Conservation (phyloP, 2,329 filamentous ascomycete species). For the Pseudohalonectria lignicola region DNA sequence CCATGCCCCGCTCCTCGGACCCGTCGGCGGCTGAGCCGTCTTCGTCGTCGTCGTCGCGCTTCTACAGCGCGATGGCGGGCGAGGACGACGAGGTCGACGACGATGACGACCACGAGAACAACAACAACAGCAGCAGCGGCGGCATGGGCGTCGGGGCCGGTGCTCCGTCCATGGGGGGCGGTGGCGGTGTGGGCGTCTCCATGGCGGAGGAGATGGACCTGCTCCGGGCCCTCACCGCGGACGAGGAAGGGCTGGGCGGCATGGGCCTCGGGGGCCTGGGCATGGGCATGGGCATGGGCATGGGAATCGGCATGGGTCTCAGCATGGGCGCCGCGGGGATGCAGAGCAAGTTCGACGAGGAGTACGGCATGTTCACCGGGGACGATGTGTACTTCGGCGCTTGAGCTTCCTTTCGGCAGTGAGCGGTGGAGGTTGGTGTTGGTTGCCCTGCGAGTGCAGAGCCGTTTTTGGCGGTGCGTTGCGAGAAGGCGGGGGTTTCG, state of each 20-base stretch:
- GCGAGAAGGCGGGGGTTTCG: too few species aligned
- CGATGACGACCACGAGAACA: background rate
- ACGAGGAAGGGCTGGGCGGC: conserved; percentile 13
- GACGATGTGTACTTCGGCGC: conserved; percentile 40
- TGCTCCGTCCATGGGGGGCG: conserved; percentile 17
- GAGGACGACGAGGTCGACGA: conserved; percentile 12
- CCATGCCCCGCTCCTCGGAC: too few species aligned
- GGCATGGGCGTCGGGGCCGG: conserved; percentile 7
- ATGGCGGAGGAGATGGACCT: conserved; percentile 29
- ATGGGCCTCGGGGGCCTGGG: background rate
- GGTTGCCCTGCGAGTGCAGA: too few species aligned
- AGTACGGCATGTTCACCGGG: conserved; percentile 39
- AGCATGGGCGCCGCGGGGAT: conserved; percentile 29
- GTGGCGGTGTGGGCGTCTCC: conserved; percentile 10
- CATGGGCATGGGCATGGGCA: conserved; percentile 1
- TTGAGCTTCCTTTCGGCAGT: background rate
- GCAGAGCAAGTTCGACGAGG: conserved; percentile 43
- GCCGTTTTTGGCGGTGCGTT: too few species aligned
- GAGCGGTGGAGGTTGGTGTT: background rate
- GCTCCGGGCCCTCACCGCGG: conserved; percentile 29
- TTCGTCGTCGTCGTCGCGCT: conserved; percentile 12
- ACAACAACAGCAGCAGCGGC: too few species aligned
- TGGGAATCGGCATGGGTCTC: conserved; percentile 23
- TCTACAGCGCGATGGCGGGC: conserved; percentile 32
- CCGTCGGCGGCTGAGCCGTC: too few species aligned